Evolutionary conservation across 192 early-diverging fungal genomes (phyloP), one percentile per base, ranked within the genome.

Genomic region (Linnemannia elongata): DNA sequence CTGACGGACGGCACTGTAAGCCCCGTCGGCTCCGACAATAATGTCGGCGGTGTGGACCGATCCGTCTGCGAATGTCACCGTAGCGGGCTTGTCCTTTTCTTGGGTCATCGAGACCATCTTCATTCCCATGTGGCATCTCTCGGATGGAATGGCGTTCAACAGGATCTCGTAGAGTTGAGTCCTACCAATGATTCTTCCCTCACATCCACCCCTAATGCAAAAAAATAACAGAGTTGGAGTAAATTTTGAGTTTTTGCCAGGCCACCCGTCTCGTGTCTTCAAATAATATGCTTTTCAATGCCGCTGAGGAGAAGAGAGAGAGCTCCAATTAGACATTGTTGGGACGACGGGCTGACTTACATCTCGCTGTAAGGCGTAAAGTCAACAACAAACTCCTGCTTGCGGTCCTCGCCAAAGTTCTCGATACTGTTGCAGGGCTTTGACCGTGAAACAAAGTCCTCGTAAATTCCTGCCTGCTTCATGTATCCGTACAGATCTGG

Each of bases 391-490:
- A 73, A 73, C 18, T 73, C 72, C 5, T 27, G 10, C 30, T 73
- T 73, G 6, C 72, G 72, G 15, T 73, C 44, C 41, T 73, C 72
- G 22, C 45, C 45, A 47, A 73, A 73, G 24, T 45, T 24, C 39
- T 73, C 41, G 44, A 73, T 73, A 20, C 72, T 45, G n/a, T 41
- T 73, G 49, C 60, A 66, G 10, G 60, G 30, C 12, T 30, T 66
- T 30, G 60, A 66, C 27, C 60, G 60, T 33, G 30, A 8, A 3
- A 66, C 60, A 33, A 66, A 66, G 12, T 66, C 60, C n/a, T 66
- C 60, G 30, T 66, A 66, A 13, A 66, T 66, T 66, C 60, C 60
- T 66, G 30, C 60, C 27, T 66, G 60, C 60, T 66, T 66, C 60
- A 66, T 66, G 30, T 66, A 66, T 33, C 60, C 60, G 13, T 66